Conservation (phyloP, 2,329 filamentous ascomycete genomes). For the Penicillium freii region DNA sequence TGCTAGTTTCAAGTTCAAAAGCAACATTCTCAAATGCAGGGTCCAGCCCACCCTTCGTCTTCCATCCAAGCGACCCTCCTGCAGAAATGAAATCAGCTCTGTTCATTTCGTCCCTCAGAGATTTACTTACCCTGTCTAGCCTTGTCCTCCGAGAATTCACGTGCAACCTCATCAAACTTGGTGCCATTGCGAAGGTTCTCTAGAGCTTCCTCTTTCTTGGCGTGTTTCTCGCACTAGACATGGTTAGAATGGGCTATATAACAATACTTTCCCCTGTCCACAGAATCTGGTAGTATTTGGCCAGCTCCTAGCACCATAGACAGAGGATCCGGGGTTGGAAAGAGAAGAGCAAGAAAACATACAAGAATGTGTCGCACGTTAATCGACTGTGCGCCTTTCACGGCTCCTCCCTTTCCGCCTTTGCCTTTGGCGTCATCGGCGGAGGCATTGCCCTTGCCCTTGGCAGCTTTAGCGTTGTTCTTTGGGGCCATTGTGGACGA, state of each 20-base stretch:
- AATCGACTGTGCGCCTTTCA: constrained; percentile 62
- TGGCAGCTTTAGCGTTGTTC: constrained; percentile 37
- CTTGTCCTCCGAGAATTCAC: constrained; percentile 66
- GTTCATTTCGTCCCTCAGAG: neutral
- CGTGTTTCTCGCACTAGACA: constrained; percentile 59
- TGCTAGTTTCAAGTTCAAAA: constrained; percentile 61
- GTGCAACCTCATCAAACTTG: constrained; percentile 65
- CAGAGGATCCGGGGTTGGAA: neutral
- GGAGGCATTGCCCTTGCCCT: constrained; percentile 38
- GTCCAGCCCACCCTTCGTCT: constrained; percentile 56
- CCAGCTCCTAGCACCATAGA: neutral
- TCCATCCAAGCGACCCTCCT: constrained; percentile 65
- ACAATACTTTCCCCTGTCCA: neutral
- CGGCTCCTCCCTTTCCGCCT: constrained; percentile 24
- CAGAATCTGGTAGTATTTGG: neutral
- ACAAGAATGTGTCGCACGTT: constrained; percentile 64
- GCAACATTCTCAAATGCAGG: constrained; percentile 61
- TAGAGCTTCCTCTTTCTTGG: constrained; percentile 64
- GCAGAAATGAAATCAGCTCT: constrained; percentile 4
- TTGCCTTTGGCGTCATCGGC: constrained; percentile 33
- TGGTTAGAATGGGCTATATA: neutral
- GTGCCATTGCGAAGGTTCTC: constrained; percentile 58
- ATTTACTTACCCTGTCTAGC: constrained; percentile 52
- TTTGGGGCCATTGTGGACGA: constrained; percentile 41
- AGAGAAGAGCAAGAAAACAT: constrained; percentile 20